These are phyloP conservation scores for Areca catechu DNA, from an alignment of 176 grass and related monocot species.

Conservation along the genomic window DNA sequence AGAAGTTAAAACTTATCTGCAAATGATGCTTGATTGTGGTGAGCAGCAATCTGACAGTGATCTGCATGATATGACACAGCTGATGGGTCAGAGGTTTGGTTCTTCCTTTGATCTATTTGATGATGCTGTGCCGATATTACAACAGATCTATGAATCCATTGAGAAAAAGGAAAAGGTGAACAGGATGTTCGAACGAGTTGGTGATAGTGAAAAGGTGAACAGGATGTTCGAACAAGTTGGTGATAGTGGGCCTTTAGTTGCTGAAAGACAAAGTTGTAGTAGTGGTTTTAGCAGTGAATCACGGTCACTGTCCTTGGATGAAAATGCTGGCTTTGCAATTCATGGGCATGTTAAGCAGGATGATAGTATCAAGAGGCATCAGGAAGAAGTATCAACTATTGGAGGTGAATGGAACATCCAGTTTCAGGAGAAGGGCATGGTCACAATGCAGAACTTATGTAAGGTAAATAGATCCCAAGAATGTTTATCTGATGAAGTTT, in stretches of 20 bases:
- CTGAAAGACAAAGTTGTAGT: background rate
- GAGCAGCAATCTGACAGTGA: conserved; percentile 19
- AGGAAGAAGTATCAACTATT: background rate
- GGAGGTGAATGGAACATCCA: conserved; percentile 12
- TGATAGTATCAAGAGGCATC: background rate
- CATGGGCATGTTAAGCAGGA: background rate
- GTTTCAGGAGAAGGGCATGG: conserved; percentile 27
- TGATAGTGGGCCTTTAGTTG: background rate
- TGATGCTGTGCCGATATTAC: conserved; percentile 3
- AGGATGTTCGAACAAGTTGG: background rate
- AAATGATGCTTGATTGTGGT: conserved; percentile 15
- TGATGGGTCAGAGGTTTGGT: background rate
- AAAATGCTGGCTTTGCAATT: background rate
- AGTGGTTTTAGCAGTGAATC: background rate
- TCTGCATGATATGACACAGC: conserved; percentile 12
- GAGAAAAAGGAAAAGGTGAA: conserved; percentile 10
- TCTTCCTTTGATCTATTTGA: background rate
- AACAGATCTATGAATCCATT: conserved; percentile 11
- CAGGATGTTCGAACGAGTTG: background rate
- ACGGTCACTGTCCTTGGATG: background rate
- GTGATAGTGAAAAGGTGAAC: background rate
- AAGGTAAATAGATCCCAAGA: no score
- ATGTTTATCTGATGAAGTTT: conserved; percentile 3
- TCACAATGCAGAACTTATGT: conserved; percentile 13
- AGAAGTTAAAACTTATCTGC: conserved; percentile 57